Base-by-base conservation (phyloP, 1,284 basidiomycete genomes). In the Sanghuangporus baumii region DNA sequence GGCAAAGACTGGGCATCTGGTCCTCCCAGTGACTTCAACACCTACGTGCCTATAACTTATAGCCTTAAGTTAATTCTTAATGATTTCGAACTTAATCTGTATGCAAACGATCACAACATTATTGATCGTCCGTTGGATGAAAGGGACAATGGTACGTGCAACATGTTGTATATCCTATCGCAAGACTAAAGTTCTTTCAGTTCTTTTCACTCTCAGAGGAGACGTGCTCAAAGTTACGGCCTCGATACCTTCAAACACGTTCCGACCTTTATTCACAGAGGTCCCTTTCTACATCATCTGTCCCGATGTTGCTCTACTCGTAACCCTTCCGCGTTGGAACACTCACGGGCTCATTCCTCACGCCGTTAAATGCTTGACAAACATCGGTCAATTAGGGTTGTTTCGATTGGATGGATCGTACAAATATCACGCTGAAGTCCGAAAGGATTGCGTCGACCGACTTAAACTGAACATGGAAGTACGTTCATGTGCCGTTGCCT, bases 91-190 rank as follows among this genome's bases (percentile, higher is more conserved):
- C 72, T 96, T 57, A 88, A 91, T 68, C 73, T 92, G n/a, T 94
- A 91, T 71, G 85, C 91, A 64, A 98, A 97, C 71, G 95, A 98
- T 72, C 93, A 94, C 70, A 97, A 98, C 72, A 93, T 98, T 71
- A 91, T 98, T 62, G 93, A 96, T 76, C 90, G 89, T 66, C 93
- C 94, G 1, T 75, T 88, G 34, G 79, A 87, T 56, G 78, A 77
- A 60, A 88, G 93, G 18, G 88, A 91, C 66, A 97, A 97, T 72
- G 87, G 94, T 92, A 69, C 43, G 43, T 16, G 7, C 11, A 46
- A 46, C 6, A 66, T 75, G 67, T 36, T 40, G 41, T 59, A 6
- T 63, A 40, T 6, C 20, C 36, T 55, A 18, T 36, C 31, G 16
- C 20, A 1, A 20, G 43, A 12, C 5, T 37, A 1, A 38, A 59